phyloP scores from a whole-genome alignment of 768 basidiomycete genomes.

The Chalciporus sphaerocephalus region DNA sequence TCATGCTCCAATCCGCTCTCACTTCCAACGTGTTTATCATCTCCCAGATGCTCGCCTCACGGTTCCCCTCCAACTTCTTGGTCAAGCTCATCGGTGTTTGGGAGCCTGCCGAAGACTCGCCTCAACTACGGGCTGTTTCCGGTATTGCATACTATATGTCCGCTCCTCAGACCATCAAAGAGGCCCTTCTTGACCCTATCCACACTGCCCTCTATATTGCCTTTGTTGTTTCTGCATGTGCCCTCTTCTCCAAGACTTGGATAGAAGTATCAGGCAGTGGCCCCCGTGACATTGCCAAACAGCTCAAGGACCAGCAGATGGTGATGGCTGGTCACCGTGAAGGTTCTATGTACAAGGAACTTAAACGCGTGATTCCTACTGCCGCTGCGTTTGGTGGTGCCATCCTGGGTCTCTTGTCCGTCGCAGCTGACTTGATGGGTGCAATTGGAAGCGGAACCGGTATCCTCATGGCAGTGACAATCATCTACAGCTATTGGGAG shows the following conservation, averaged over 20 bases:
- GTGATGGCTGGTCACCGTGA: slow-evolving; percentile 92
- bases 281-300: slow-evolving; percentile 93
- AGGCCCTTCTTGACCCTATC: slow-evolving; percentile 86
- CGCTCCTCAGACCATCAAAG: slow-evolving; percentile 88
- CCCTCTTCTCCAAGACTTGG: slow-evolving; percentile 99
- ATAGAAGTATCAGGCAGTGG: slow-evolving; percentile 97
- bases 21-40: slow-evolving; percentile 95
- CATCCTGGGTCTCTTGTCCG: slow-evolving; percentile 87
- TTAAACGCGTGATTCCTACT: slow-evolving; percentile 96
- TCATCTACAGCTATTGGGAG: slow-evolving; percentile 95
- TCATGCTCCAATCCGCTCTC: slow-evolving; percentile 95
- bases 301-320: slow-evolving; percentile 98
- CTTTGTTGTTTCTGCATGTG: slow-evolving; percentile 92
- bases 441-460: slow-evolving; percentile 94
- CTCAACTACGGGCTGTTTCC: slow-evolving; percentile 84
- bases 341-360: slow-evolving; percentile 98
- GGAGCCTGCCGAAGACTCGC: slow-evolving; percentile 96
- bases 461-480: slow-evolving; percentile 97
- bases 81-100: slow-evolving; percentile 92
- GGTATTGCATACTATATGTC: slow-evolving; percentile 99
- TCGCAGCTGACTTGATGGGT: slow-evolving; percentile 91
- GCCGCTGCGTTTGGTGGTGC: slow-evolving; percentile 97
- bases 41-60: slow-evolving; percentile 87
- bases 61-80: slow-evolving; percentile 89
- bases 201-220: slow-evolving; percentile 88